Percentiles rank a stretch among this genome's conserved stretches.
phyloP scores from a whole-genome alignment of 2,329 filamentous ascomycete genomes.

The Cordyceps fumosorosea region DNA sequence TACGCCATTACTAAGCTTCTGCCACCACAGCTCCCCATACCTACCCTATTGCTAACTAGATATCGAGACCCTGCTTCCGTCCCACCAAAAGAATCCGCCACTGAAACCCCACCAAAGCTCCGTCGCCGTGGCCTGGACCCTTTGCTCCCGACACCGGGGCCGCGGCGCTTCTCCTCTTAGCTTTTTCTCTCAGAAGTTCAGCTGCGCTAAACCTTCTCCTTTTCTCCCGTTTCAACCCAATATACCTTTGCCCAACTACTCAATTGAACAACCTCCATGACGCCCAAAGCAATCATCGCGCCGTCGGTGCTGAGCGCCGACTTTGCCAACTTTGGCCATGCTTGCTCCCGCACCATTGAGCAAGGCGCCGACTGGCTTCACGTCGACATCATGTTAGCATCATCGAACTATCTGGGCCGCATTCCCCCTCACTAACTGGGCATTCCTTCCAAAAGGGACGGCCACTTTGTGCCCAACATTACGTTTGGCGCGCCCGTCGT shows the following conservation, averaged over 20 bases:
- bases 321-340: conserved; percentile 81
- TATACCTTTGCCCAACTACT: background rate
- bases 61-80: background rate
- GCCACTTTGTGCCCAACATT: conserved; percentile 97
- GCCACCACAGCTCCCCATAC: background rate
- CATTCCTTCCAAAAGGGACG: conserved; percentile 60
- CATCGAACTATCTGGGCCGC: background rate
- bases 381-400: conserved; percentile 74
- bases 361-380: conserved; percentile 90
- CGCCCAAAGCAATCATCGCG: conserved; percentile 87
- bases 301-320: conserved; percentile 98
- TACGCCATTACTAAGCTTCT: background rate
- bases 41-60: background rate
- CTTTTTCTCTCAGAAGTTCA: background rate
- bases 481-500: conserved; percentile 95
- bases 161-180: background rate
- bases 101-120: conserved; percentile 6
- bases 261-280: conserved; percentile 54
- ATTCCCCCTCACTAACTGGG: background rate
- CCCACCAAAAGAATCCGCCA: conserved; percentile 2
- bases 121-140: background rate
- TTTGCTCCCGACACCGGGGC: background rate
- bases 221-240: background rate
- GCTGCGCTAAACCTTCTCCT: background rate
- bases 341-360: conserved; percentile 78